phyloP scores from a whole-genome alignment of 768 basidiomycete genomes.

The Agaricus blazei region DNA sequence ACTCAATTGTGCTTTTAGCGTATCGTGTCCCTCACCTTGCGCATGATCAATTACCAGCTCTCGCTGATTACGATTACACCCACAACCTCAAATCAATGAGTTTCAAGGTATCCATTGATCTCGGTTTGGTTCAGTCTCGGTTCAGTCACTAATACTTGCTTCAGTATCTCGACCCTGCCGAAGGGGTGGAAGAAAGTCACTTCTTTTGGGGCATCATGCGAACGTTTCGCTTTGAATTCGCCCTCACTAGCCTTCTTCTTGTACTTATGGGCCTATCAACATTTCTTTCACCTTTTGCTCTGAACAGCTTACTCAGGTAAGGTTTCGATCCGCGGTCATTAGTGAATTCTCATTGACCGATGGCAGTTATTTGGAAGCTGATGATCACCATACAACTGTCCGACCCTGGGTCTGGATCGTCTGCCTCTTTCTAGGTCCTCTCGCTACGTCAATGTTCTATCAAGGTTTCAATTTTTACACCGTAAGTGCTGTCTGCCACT shows the following conservation, averaged over 20 bases:
- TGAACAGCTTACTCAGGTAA: slow-evolving; percentile 37
- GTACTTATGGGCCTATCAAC: slow-evolving; percentile 20
- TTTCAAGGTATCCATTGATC: slow-evolving; percentile 18
- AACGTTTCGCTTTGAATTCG: slow-evolving; percentile 20
- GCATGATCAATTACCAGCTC: slow-evolving; percentile 51
- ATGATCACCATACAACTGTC: slow-evolving; percentile 6
- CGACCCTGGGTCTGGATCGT: slow-evolving; percentile 16
- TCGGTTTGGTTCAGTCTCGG: neutral
- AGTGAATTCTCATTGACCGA: neutral
- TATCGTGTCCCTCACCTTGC: slow-evolving; percentile 43
- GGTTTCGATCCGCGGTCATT: neutral
- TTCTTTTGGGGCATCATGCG: slow-evolving; percentile 42
- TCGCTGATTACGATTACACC: slow-evolving; percentile 56
- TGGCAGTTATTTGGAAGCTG: slow-evolving; percentile 19
- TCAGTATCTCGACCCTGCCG: slow-evolving; percentile 34
- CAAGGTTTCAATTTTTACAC: slow-evolving; percentile 22
- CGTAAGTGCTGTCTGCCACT: no score
- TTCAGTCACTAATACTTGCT: neutral
- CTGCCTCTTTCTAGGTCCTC: slow-evolving; percentile 9
- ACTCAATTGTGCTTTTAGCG: slow-evolving; percentile 43
- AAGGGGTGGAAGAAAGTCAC: slow-evolving; percentile 34
- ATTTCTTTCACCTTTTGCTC: slow-evolving; percentile 34
- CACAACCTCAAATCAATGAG: slow-evolving; percentile 19
- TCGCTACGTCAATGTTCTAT: slow-evolving; percentile 16
- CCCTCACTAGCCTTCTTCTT: slow-evolving; percentile 9